These are phyloP conservation scores for Digitaria exilis DNA, from an alignment of 202 grass and related monocot species.

Conservation along the genomic window DNA sequence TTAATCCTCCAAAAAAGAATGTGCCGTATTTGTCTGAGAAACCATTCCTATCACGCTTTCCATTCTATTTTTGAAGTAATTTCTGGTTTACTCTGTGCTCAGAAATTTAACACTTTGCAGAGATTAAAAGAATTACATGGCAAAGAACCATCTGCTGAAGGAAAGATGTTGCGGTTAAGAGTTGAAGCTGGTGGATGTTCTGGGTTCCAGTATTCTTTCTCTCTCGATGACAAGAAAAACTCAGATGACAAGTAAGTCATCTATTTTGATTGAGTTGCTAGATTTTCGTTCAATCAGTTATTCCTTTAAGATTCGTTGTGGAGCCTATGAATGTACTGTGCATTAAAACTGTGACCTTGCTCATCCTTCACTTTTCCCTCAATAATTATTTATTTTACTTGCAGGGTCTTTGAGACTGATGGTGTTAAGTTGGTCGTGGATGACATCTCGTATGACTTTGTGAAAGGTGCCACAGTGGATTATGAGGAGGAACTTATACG, in stretches of 20 bases:
- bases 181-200: conserved; percentile 91
- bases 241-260: conserved; percentile 59
- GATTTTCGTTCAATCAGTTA: not conserved
- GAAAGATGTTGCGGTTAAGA: conserved; percentile 74
- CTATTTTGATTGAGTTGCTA: not conserved
- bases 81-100: not conserved
- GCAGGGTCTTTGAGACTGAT: conserved; percentile 79
- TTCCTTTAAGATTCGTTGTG: not conserved
- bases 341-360: not conserved
- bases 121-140: conserved; percentile 70
- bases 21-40: not conserved
- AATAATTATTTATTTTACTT: conserved; percentile 24
- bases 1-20: not conserved
- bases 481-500: conserved; percentile 82
- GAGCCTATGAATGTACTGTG: not conserved
- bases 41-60: not conserved
- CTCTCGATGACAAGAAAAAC: conserved; percentile 66
- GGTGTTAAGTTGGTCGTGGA: conserved; percentile 80
- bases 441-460: conserved; percentile 81
- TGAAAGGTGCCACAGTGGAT: conserved; percentile 80
- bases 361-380: not conserved
- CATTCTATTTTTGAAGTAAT: not conserved
- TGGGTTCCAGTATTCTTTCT: conserved; percentile 88
- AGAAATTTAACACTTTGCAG: conserved; percentile 43
- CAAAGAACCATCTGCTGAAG: conserved; percentile 54